Evolutionary conservation across 2,329 filamentous ascomycete genomes (phyloP).

Genomic region (Fusarium virguliforme): DNA sequence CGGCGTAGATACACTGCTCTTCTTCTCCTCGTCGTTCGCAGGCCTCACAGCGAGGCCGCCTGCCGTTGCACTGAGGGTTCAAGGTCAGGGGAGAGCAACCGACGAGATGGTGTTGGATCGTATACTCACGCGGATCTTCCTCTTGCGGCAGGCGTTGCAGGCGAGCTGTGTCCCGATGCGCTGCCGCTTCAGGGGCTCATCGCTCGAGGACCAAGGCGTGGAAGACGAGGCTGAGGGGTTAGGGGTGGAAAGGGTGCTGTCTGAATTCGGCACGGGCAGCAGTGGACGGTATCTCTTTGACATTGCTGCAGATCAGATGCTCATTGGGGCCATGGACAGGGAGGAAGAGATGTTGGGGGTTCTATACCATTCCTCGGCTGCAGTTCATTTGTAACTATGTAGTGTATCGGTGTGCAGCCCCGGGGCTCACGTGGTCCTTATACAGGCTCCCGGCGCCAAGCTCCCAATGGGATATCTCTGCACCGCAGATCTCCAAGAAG

Average conservation of each 20-base stretch:
- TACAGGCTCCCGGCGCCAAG: too few species aligned
- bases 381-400: too few species aligned
- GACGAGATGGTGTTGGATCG: too few species aligned
- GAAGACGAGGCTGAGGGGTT: slow-evolving; percentile 25
- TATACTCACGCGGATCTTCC: slow-evolving; percentile 32
- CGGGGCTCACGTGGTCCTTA: too few species aligned
- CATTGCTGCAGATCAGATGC: slow-evolving; percentile 21
- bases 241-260: slow-evolving; percentile 17
- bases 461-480: too few species aligned
- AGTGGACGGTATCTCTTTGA: slow-evolving; percentile 40
- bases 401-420: too few species aligned
- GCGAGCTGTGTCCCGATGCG: slow-evolving; percentile 28
- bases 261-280: slow-evolving; percentile 18
- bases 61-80: slow-evolving; percentile 18
- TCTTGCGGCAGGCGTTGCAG: slow-evolving; percentile 28
- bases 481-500: background rate
- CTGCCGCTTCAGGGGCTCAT: slow-evolving; percentile 31
- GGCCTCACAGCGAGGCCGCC: slow-evolving; percentile 24
- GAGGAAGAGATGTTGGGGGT: background rate
- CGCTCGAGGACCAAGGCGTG: slow-evolving; percentile 18
- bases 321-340: background rate
- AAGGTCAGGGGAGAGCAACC: background rate
- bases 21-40: slow-evolving; percentile 27
- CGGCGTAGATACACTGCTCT: slow-evolving; percentile 20
- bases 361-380: too few species aligned